A percentile compares a stretch with the other conserved stretches of the same genome.
Conservation (phyloP, 371 early-diverging fungal genomes). For the Blakeslea trispora region DNA sequence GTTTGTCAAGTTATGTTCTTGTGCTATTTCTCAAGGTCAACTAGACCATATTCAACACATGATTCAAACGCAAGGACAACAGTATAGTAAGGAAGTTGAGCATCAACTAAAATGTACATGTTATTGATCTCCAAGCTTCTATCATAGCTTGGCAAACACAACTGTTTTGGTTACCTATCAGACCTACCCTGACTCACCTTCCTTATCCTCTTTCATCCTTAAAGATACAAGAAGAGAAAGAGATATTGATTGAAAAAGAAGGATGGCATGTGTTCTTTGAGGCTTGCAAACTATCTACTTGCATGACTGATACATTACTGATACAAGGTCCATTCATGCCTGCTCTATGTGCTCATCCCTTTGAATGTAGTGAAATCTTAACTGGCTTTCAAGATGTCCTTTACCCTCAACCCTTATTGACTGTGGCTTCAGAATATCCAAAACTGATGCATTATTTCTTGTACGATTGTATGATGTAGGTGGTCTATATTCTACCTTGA, state of each 20-base stretch:
- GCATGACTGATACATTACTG: constrained; percentile 23
- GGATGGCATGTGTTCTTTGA: constrained; percentile 15
- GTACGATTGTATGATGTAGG: constrained; percentile 16
- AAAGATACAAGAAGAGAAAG: no score
- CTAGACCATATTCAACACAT: background rate
- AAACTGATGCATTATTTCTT: constrained; percentile 26
- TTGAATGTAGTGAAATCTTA: constrained; percentile 14
- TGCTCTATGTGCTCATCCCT: constrained; percentile 17
- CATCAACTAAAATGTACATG: no score
- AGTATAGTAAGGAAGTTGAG: no score
- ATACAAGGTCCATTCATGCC: constrained; percentile 7
- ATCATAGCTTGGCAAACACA: background rate
- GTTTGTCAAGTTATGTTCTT: background rate
- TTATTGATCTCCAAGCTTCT: no score
- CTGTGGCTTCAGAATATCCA: constrained; percentile 21
- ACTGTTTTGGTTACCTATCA: constrained; percentile 9
- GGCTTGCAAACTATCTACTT: constrained; percentile 25
- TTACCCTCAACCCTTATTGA: constrained; percentile 19
- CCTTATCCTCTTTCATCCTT: no score
- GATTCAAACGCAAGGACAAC: no score
- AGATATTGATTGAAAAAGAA: no score
- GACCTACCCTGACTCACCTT: constrained; percentile 9
- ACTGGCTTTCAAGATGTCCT: constrained; percentile 19
- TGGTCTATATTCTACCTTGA: no score
- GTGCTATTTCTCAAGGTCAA: no score